phyloP scores from a whole-genome alignment of 2,329 filamentous ascomycete genomes.

The Fusarium sp. region DNA sequence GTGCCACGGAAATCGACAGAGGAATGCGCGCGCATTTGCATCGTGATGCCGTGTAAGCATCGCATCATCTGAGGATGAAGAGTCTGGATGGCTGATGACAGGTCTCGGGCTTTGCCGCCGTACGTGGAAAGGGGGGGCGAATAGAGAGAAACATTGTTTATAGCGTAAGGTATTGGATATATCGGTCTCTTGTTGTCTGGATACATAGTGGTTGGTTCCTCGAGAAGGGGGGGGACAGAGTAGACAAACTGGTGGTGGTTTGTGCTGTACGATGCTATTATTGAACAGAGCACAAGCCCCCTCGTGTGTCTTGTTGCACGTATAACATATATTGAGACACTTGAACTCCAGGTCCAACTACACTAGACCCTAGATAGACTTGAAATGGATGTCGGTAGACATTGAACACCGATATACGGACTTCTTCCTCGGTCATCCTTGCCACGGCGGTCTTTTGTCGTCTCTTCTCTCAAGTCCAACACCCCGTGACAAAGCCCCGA shows the following conservation, averaged over 20 bases:
- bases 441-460: constrained; percentile 2
- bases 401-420: neutral
- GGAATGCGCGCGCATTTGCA: constrained; percentile 4
- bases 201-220: neutral
- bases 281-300: constrained; percentile 10
- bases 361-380: neutral
- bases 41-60: constrained; percentile 20
- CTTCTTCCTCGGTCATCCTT: neutral
- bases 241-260: constrained; percentile 7
- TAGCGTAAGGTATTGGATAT: constrained; percentile 21
- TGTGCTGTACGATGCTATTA: constrained; percentile 26
- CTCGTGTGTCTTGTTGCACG: constrained; percentile 25
- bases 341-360: neutral
- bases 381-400: neutral
- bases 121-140: neutral
- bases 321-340: constrained; percentile 19
- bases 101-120: constrained; percentile 5
- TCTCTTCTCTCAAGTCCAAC: constrained; percentile 28
- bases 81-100: constrained; percentile 4
- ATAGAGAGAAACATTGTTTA: constrained; percentile 12
- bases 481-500: constrained; percentile 19
- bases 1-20: constrained; percentile 23
- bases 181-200: neutral
- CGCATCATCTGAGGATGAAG: neutral
- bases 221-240: neutral